phyloP scores from a whole-genome alignment of 1,284 basidiomycete species.

The Farysia itapuensis region DNA sequence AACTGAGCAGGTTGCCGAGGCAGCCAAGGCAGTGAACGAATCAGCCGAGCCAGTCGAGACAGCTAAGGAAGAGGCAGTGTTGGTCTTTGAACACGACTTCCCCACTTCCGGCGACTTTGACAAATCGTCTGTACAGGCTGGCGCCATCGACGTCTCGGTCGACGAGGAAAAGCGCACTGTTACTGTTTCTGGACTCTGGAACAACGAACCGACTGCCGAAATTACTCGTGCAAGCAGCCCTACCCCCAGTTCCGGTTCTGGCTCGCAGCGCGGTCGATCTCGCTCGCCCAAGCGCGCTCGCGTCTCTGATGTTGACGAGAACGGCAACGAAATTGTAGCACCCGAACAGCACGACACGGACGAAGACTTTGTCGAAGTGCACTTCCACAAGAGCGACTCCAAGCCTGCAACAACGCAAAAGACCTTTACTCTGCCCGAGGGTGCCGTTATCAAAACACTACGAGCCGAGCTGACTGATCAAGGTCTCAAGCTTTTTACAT shows the following conservation, averaged over 20 bases:
- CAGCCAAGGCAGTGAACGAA: background rate
- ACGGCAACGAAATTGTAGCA: conserved; percentile 33
- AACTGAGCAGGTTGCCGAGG: background rate
- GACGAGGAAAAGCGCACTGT: conserved; percentile 29
- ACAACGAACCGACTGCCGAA: conserved; percentile 8
- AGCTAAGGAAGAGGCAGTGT: conserved; percentile 12
- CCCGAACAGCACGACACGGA: conserved; percentile 15
- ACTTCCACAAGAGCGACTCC: conserved; percentile 2
- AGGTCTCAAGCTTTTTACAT: conserved; percentile 34
- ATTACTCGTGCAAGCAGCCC: conserved; percentile 21
- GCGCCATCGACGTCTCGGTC: conserved; percentile 30
- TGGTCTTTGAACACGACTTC: conserved; percentile 30
- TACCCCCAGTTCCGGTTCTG: conserved; percentile 16
- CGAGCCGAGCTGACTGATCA: conserved; percentile 31
- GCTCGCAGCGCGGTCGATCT: conserved; percentile 22
- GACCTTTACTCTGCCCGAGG: conserved; percentile 24
- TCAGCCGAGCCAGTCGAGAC: background rate
- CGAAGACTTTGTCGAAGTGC: conserved; percentile 36
- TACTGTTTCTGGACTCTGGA: conserved; percentile 39
- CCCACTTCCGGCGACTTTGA: conserved; percentile 7
- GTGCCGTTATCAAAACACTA: conserved; percentile 23
- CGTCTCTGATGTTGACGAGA: conserved; percentile 39
- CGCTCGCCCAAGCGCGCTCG: conserved; percentile 39
- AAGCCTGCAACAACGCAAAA: conserved; percentile 6
- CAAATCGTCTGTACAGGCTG: conserved; percentile 19